phyloP scores from a whole-genome alignment of 1,139 yeast genomes.

The Kurtzmaniella quercitrusa region DNA sequence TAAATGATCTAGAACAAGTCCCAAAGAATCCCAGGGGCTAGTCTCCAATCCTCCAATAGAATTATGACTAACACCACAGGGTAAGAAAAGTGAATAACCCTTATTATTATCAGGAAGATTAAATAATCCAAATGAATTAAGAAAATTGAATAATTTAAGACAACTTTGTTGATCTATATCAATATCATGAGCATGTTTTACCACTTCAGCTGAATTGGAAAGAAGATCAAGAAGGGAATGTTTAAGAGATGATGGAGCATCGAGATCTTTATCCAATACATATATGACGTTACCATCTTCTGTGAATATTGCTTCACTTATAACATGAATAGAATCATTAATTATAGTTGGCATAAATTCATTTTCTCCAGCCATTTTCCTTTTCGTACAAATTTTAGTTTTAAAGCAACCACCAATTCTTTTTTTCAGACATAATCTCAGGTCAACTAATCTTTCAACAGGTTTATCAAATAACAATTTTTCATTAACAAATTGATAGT shows the following conservation, averaged over 20 bases:
- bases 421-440: constrained; percentile 33
- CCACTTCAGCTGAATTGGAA: constrained; percentile 25
- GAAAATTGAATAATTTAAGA: constrained; percentile 30
- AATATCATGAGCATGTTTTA: constrained; percentile 27
- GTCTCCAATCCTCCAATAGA: background rate
- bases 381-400: constrained; percentile 36
- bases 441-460: constrained; percentile 17
- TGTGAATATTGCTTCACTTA: constrained; percentile 41
- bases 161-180: constrained; percentile 34
- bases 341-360: constrained; percentile 17
- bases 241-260: constrained; percentile 33
- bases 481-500: constrained; percentile 68
- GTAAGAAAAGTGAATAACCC: constrained; percentile 78
- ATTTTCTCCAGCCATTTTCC: background rate
- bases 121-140: constrained; percentile 25
- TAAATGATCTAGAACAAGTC: constrained; percentile 58
- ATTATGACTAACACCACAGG: constrained; percentile 49
- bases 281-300: constrained; percentile 57
- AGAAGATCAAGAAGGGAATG: constrained; percentile 35
- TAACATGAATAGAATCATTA: constrained; percentile 41
- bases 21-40: constrained; percentile 64
- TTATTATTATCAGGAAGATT: constrained; percentile 46
- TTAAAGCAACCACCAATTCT: constrained; percentile 40
- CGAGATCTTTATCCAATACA: constrained; percentile 53
- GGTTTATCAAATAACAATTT: constrained; percentile 18